phyloP scores from a whole-genome alignment of 2,329 filamentous ascomycete genomes.

The Pseudogymnoascus sp. region DNA sequence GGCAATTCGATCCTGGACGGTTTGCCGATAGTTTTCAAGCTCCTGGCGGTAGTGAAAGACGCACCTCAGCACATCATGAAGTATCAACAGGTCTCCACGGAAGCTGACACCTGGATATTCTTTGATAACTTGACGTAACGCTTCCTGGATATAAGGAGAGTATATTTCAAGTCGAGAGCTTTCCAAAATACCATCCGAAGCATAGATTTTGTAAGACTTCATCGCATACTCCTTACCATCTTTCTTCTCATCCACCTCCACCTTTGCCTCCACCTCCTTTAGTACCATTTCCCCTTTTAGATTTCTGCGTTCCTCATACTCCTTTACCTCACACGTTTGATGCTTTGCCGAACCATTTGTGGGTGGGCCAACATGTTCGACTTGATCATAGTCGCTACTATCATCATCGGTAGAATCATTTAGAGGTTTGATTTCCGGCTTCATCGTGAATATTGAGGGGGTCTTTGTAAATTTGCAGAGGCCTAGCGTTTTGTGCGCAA shows the following conservation, averaged over 20 bases:
- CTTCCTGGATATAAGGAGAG: constrained; percentile 11
- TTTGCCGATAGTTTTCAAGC: constrained; percentile 11
- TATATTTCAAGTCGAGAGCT: constrained; percentile 8
- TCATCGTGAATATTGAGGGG: background rate
- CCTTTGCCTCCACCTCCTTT: constrained; percentile 4
- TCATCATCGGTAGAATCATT: background rate
- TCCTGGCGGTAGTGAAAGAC: constrained; percentile 14
- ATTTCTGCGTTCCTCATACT: background rate
- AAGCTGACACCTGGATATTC: constrained; percentile 10
- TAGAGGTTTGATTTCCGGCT: background rate
- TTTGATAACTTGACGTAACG: constrained; percentile 10
- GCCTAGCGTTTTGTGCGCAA: background rate
- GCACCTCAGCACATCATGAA: constrained; percentile 5
- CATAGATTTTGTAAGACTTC: constrained; percentile 4
- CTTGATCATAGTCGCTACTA: background rate
- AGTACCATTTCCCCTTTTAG: background rate
- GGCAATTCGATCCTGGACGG: background rate
- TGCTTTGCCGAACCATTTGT: background rate
- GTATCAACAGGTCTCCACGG: constrained; percentile 4
- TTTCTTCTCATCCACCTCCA: background rate
- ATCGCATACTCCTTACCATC: constrained; percentile 6
- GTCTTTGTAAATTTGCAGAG: background rate
- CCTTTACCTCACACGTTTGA: constrained; percentile 6
- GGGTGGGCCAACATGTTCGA: background rate
- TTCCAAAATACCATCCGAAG: background rate